Evolutionary conservation across 192 early-diverging fungal genomes (phyloP).

Genomic region (Jimgerdemannia lactiflua): DNA sequence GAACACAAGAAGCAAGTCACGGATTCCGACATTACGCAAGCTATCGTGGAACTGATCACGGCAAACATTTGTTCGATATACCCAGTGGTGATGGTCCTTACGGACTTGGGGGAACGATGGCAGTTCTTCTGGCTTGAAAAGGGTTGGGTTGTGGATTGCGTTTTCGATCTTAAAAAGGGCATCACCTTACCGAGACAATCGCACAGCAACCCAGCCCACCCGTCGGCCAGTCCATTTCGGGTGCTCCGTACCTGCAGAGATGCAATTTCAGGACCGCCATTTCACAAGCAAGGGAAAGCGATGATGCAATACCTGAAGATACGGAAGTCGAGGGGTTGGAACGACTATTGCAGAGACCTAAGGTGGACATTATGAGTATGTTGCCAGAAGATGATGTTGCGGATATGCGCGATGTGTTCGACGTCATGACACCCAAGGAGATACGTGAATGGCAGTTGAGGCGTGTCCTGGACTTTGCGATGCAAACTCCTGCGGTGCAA

Average conservation of each 20-base stretch:
- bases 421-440: slow-evolving; percentile 5
- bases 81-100: slow-evolving; percentile 11
- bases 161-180: no score
- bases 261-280: neutral
- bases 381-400: slow-evolving; percentile 6
- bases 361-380: neutral
- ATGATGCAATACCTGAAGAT: slow-evolving; percentile 3
- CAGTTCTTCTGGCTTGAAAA: slow-evolving; percentile 14
- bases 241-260: no score
- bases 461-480: slow-evolving; percentile 4
- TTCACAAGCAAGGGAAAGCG: neutral
- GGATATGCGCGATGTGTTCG: slow-evolving; percentile 6
- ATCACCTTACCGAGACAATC: no score
- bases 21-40: slow-evolving; percentile 9
- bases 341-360: slow-evolving; percentile 5
- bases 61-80: slow-evolving; percentile 13
- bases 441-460: slow-evolving; percentile 4
- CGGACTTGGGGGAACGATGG: slow-evolving; percentile 9
- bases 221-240: no score
- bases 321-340: neutral
- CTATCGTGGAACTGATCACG: slow-evolving; percentile 6
- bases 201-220: no score
- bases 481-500: neutral
- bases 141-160: neutral
- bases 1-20: slow-evolving; percentile 8